Base-by-base conservation (phyloP, 1,139 yeast genomes). In the Magnusiomyces suaveolens region DNA sequence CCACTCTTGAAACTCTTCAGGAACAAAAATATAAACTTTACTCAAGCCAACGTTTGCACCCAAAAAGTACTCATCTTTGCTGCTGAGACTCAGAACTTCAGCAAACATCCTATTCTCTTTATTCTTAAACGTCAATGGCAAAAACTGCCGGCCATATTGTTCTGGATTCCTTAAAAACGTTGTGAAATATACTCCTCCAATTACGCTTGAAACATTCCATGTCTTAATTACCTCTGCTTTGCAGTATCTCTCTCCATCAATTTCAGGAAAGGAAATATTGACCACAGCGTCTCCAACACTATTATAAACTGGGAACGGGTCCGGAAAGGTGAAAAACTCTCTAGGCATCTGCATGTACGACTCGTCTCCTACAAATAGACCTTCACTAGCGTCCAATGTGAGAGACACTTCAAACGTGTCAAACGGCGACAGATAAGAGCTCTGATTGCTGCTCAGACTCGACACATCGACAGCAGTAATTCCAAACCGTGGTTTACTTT, bases 161-260 rank as follows among this genome's bases (percentile, higher is more conserved):
- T 47, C 50, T 8, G 50, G 50, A 25, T 47, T 33, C 18, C 33
- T 47, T 14, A 47, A 25, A 14, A 23, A 6, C 14, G 50, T 47
- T 3, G 50, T 47, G 20, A 47, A 47, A 24, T 47, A 47, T 2
- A 47, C 29, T 4, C 43, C 25, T 3, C 50, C 50, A 3, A 26
- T 33, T 1, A 47, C 23, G 16, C 20, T 16, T 2, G 26, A 33
- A 2, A 16, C 29, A 21, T 33, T 20, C 50, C 50, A 47, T 2
- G 26, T 14, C 3, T 36, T 21, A 12, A 47, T 36, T 3, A 47
- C 50, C 4, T 16, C 10, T 4, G 47, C 47, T 20, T 3, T 10
- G 25, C 44, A 41, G 25, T 20, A 41, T 12, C 2, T 41, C 12
- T 6, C 18, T 6, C 44, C 44, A n/a, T 41, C 25, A 21, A 41